A percentile compares a stretch with the other conserved stretches of the same genome.
Conservation (phyloP, 768 basidiomycete species). For the Amanita thiersii region DNA sequence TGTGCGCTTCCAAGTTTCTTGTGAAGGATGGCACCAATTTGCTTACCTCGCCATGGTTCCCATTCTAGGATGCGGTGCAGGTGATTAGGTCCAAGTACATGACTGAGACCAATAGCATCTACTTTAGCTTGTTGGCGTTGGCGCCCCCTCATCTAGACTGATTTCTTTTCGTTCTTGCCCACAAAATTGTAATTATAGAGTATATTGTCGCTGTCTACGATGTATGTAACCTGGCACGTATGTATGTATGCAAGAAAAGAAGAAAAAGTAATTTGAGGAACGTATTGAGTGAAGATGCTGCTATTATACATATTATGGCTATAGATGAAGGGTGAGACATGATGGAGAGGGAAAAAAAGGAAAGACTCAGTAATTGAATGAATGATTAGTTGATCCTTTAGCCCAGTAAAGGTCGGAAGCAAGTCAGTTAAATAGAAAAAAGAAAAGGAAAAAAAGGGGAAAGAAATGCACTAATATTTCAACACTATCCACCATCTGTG, state of each 20-base stretch:
- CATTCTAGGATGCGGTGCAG: conserved; percentile 51
- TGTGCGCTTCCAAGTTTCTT: conserved; percentile 4
- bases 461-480: too few species aligned
- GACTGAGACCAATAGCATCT: conserved; percentile 38
- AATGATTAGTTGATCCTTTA: not conserved
- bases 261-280: not conserved
- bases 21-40: not conserved
- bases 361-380: not conserved
- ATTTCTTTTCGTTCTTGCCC: too few species aligned
- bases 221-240: too few species aligned
- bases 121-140: conserved; percentile 66
- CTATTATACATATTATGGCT: too few species aligned
- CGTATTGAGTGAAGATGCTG: not conserved
- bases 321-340: too few species aligned
- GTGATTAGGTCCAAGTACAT: conserved; percentile 57
- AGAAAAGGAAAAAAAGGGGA: too few species aligned
- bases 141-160: conserved; percentile 9
- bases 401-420: not conserved
- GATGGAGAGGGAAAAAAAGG: too few species aligned
- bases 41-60: conserved; percentile 1
- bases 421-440: too few species aligned
- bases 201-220: too few species aligned
- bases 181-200: too few species aligned
- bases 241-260: not conserved
- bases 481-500: not conserved